phyloP scores from a whole-genome alignment of 2,329 filamentous ascomycete genomes.

The Bipolaris cookei region DNA sequence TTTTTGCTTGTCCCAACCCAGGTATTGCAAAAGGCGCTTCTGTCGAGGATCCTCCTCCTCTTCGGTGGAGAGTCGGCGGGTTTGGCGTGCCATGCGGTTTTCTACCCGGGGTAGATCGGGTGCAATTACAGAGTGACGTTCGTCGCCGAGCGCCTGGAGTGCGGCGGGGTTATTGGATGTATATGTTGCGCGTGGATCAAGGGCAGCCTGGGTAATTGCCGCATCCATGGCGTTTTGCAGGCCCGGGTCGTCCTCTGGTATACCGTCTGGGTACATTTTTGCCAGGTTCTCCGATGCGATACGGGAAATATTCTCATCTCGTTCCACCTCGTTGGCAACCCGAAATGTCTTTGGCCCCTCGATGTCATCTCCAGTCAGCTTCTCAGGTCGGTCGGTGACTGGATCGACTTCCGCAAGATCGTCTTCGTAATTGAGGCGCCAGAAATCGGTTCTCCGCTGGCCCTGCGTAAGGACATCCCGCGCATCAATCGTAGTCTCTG shows the following conservation, averaged over 20 bases:
- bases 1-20: slow-evolving; percentile 59
- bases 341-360: slow-evolving; percentile 33
- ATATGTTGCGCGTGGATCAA: slow-evolving; percentile 54
- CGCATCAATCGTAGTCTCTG: slow-evolving; percentile 76
- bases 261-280: slow-evolving; percentile 46
- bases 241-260: slow-evolving; percentile 39
- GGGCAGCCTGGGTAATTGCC: slow-evolving; percentile 41
- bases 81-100: slow-evolving; percentile 46
- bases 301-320: slow-evolving; percentile 39
- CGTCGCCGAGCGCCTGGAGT: slow-evolving; percentile 57
- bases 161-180: slow-evolving; percentile 59
- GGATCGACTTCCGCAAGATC: slow-evolving; percentile 81
- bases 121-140: slow-evolving; percentile 52
- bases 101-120: slow-evolving; percentile 59
- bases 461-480: slow-evolving; percentile 78
- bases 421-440: slow-evolving; percentile 71
- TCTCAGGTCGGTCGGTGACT: slow-evolving; percentile 66
- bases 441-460: slow-evolving; percentile 72
- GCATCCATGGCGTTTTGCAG: slow-evolving; percentile 39
- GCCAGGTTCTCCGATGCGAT: slow-evolving; percentile 45
- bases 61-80: slow-evolving; percentile 39
- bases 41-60: slow-evolving; percentile 55
- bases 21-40: slow-evolving; percentile 62
- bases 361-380: slow-evolving; percentile 49
- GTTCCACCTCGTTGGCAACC: slow-evolving; percentile 41